Evolutionary conservation across 345 rosid species (phyloP).

Genomic region (Moricandia moricandioides): DNA sequence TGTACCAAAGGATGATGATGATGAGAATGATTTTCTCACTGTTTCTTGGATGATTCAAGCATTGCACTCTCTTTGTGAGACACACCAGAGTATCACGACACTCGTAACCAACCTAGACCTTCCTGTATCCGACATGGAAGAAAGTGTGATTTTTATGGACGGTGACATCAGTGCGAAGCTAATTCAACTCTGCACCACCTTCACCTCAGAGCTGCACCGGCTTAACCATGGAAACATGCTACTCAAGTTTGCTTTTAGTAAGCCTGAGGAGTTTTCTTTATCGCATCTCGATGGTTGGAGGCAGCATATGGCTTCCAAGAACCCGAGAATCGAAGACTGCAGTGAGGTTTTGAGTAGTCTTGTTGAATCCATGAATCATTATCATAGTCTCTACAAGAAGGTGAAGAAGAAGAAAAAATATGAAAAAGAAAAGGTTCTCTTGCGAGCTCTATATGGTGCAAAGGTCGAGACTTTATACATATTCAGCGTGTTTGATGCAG

Average conservation of each 20-base stretch:
- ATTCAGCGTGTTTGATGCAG: slow-evolving; percentile 59
- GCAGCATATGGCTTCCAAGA: slow-evolving; percentile 52
- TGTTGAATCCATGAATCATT: slow-evolving; percentile 39
- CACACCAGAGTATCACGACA: slow-evolving; percentile 50
- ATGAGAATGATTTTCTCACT: slow-evolving; percentile 44
- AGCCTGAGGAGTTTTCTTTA: slow-evolving; percentile 27
- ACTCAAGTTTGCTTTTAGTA: slow-evolving; percentile 61
- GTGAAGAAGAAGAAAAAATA: slow-evolving; percentile 48
- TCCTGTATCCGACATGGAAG: slow-evolving; percentile 69
- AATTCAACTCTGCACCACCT: slow-evolving; percentile 66
- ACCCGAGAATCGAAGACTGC: slow-evolving; percentile 50
- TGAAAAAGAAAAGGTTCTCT: slow-evolving; percentile 63
- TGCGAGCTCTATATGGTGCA: slow-evolving; percentile 75
- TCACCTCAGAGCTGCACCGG: slow-evolving; percentile 64
- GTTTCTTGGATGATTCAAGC: slow-evolving; percentile 79
- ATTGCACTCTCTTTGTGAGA: slow-evolving; percentile 63
- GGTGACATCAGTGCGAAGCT: slow-evolving; percentile 69
- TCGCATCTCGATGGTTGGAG: slow-evolving; percentile 64
- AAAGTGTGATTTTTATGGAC: slow-evolving; percentile 66
- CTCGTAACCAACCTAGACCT: slow-evolving; percentile 57
- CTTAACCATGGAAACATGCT: slow-evolving; percentile 69
- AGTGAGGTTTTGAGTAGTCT: slow-evolving; percentile 47
- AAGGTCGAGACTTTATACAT: slow-evolving; percentile 67
- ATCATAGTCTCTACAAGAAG: neutral
- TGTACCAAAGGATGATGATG: slow-evolving; percentile 44